Percentiles rank a stretch among this genome's conserved stretches.
phyloP scores from a whole-genome alignment of 2,329 filamentous ascomycete species.

The Peltaster fructicola region DNA sequence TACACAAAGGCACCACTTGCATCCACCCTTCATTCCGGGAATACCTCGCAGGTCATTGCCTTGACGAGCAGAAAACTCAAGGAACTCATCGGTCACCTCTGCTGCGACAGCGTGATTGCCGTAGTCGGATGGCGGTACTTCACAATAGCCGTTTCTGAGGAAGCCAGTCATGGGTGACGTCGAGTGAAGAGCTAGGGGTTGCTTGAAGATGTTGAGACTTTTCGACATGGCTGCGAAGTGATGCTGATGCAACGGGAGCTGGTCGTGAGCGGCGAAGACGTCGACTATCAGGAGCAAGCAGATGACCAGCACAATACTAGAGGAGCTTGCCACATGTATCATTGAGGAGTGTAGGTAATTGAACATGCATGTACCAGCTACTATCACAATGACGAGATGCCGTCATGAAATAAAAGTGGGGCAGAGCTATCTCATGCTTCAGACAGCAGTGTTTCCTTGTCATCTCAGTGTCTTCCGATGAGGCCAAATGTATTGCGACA shows the following conservation, averaged over 20 bases:
- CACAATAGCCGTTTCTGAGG: slow-evolving; percentile 44
- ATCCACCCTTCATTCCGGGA: slow-evolving; percentile 36
- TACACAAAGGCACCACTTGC: slow-evolving; percentile 47
- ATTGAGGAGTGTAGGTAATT: too few species aligned
- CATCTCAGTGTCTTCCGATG: too few species aligned
- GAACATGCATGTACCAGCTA: too few species aligned
- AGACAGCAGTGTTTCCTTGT: too few species aligned
- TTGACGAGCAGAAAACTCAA: slow-evolving; percentile 40
- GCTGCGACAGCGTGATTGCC: slow-evolving; percentile 45
- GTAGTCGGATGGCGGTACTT: slow-evolving; percentile 33
- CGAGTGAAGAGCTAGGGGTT: slow-evolving; percentile 40
- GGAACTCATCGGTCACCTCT: slow-evolving; percentile 41
- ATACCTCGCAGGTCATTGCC: slow-evolving; percentile 41
- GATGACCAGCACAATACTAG: too few species aligned
- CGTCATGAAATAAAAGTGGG: too few species aligned
- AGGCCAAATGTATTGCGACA: too few species aligned
- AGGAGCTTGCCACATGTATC: too few species aligned
- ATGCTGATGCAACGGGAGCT: slow-evolving; percentile 6
- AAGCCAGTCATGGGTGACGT: slow-evolving; percentile 42
- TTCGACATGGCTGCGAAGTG: slow-evolving; percentile 15
- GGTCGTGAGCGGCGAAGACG: slow-evolving; percentile 6
- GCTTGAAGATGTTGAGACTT: slow-evolving; percentile 33
- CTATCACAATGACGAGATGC: too few species aligned
- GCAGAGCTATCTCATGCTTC: too few species aligned
- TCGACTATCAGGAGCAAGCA: not conserved